These are phyloP conservation scores for Yarrowia hollandica DNA, from an alignment of 805 yeast genomes.

Conservation along the genomic window DNA sequence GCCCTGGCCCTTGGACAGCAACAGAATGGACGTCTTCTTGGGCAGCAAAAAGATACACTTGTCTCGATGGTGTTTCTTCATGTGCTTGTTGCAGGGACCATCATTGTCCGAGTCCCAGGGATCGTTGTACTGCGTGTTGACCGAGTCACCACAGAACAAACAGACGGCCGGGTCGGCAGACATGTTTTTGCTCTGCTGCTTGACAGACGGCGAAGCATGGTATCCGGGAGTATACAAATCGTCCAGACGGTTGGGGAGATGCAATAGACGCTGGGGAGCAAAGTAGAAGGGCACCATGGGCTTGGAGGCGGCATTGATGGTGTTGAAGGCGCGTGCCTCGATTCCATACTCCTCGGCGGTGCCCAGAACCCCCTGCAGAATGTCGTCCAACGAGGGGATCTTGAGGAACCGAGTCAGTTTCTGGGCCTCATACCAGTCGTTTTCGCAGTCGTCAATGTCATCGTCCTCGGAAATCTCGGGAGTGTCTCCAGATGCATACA, in stretches of 20 bases:
- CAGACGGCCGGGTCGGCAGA: slow-evolving; percentile 80
- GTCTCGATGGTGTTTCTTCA: slow-evolving; percentile 54
- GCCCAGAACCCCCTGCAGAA: slow-evolving; percentile 23
- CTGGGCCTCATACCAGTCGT: slow-evolving; percentile 52
- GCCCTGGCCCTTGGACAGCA: slow-evolving; percentile 74
- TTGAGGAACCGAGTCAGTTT: slow-evolving; percentile 53
- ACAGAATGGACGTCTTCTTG: slow-evolving; percentile 60
- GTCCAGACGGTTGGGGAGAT: slow-evolving; percentile 67
- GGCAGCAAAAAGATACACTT: slow-evolving; percentile 75
- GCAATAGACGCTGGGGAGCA: slow-evolving; percentile 39
- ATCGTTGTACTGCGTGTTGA: slow-evolving; percentile 21
- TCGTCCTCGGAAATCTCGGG: slow-evolving; percentile 35
- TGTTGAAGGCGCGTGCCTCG: slow-evolving; percentile 6
- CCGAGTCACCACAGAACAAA: slow-evolving; percentile 65
- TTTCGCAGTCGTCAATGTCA: slow-evolving; percentile 33
- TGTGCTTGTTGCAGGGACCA: slow-evolving; percentile 84
- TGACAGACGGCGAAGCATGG: slow-evolving; percentile 1
- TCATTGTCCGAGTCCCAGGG: slow-evolving; percentile 39
- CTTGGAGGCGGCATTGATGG: background rate
- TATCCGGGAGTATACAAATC: slow-evolving; percentile 55
- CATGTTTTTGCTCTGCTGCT: slow-evolving; percentile 21
- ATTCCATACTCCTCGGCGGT: background rate
- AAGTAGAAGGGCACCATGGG: slow-evolving; percentile 7
- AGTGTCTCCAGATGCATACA: slow-evolving; percentile 50
- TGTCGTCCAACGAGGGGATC: slow-evolving; percentile 42